Conservation (phyloP, 257 asterid genomes). For the Misopates orontium region DNA sequence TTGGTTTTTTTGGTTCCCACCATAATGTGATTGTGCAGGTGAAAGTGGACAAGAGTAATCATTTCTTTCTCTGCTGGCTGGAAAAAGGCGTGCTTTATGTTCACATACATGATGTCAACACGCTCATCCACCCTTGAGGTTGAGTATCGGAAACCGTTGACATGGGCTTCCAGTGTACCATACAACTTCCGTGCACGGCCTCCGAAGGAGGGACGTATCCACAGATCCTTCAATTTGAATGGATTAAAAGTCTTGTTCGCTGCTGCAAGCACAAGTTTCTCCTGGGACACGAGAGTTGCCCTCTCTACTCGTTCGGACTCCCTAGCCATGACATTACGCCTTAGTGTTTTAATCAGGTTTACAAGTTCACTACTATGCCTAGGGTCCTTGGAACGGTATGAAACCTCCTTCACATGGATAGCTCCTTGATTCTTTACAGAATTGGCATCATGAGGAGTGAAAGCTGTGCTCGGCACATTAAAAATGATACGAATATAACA, state of each 20-base stretch:
- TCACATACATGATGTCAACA: constrained; percentile 65
- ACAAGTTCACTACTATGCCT: constrained; percentile 76
- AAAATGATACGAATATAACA: constrained; percentile 68
- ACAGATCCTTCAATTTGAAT: constrained; percentile 58
- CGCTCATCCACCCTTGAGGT: constrained; percentile 65
- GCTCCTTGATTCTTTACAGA: constrained; percentile 52
- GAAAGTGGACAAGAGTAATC: constrained; percentile 77
- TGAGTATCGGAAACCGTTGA: constrained; percentile 68
- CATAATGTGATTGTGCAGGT: constrained; percentile 76
- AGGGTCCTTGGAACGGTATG: constrained; percentile 70
- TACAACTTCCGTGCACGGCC: constrained; percentile 64
- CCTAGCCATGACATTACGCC: constrained; percentile 63
- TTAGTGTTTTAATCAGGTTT: constrained; percentile 59
- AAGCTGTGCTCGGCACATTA: constrained; percentile 75
- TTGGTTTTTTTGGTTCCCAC: constrained; percentile 76
- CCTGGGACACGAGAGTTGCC: constrained; percentile 73
- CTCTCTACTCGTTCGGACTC: constrained; percentile 83
- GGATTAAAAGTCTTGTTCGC: too few species aligned
- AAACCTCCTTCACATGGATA: constrained; percentile 61
- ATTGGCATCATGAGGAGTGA: constrained; percentile 59
- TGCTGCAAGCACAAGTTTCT: constrained; percentile 62
- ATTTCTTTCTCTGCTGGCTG: constrained; percentile 88
- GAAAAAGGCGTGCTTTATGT: constrained; percentile 68
- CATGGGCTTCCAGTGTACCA: constrained; percentile 71
- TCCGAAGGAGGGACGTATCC: constrained; percentile 80